Base-by-base conservation (phyloP, 208 protist genomes). In the Leptomonas pyrrhocoris region DNA sequence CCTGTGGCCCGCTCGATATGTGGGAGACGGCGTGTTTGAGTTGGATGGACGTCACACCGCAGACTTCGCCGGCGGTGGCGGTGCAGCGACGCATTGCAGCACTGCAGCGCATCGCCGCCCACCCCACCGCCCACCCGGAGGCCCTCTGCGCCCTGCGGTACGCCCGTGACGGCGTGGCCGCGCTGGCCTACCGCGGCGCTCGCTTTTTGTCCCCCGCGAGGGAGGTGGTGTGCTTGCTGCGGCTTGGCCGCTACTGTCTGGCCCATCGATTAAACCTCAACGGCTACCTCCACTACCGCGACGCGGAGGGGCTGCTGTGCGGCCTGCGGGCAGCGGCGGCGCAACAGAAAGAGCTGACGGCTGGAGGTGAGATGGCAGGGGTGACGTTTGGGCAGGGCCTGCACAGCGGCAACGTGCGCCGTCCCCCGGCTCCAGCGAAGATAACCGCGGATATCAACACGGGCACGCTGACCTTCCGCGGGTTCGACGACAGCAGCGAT, bases 401-500 rank as follows among this genome's bases (percentile, higher is more conserved):
- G 28, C 18, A 28, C n/a, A 38, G 40, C 16, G 62, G 62, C 18
- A 40, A 1, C 9, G n/a, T 27, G 25, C 45, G 30, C 13, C 53
- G 34, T 9, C 53, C 55, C 4, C 50, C 58, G 5, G 54, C 63
- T 25, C 28, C 21, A 4, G 15, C 84, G 15, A 70, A 74, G 21
- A 88, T 93, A 68, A 42, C 83, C 18, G 88, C 81, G 2, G 81
- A 96, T 66, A 89, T 83, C 74, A 84, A 86, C 68, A 88, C 86
- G 13, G 91, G 91, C 30, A 94, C 89, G 3, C 72, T 96, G 25
- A 73, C 64, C 18, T 94, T 96, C 63, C 69, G 75, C 28, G 84
- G 82, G 1, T 93, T 93, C 68, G 80, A 68, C 36, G 60, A 82
- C 64, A 74, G 81, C 60, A 72, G 77, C 67, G 78, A 87, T 19